phyloP scores from a whole-genome alignment of 208 protist species.

The Crithidia bombi region DNA sequence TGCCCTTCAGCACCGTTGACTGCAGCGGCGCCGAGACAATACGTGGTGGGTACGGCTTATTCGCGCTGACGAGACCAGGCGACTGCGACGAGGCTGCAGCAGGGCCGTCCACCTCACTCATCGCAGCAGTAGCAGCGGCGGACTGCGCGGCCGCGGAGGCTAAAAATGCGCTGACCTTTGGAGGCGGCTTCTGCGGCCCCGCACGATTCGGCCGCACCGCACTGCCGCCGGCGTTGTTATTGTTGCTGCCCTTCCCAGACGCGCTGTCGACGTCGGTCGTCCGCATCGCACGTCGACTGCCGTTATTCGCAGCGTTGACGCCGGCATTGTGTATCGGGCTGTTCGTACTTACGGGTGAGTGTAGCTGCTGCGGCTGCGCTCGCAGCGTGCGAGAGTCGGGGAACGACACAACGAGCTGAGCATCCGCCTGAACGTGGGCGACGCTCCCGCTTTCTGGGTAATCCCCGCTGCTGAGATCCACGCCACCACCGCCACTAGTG shows the following conservation, averaged over 20 bases:
- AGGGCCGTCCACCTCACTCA: background rate
- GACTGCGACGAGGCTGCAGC: background rate
- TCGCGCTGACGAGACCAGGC: background rate
- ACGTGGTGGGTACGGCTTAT: background rate
- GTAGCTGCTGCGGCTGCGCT: background rate
- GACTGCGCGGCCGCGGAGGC: background rate
- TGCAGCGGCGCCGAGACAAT: conserved; percentile 10
- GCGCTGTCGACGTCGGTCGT: background rate
- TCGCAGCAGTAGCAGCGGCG: background rate
- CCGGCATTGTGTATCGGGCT: no score
- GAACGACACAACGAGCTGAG: background rate
- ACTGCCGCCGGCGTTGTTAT: background rate
- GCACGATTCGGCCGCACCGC: background rate
- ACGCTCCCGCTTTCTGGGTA: conserved; percentile 4
- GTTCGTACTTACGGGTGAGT: background rate
- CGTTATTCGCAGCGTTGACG: no score
- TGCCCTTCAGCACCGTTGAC: background rate
- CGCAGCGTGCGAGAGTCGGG: conserved; percentile 8
- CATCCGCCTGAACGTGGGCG: conserved; percentile 12
- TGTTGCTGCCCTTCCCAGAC: conserved; percentile 1
- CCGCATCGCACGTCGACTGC: background rate
- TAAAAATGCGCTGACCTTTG: conserved; percentile 9
- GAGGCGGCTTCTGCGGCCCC: conserved; percentile 3
- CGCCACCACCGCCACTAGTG: background rate
- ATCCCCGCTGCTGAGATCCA: background rate